Conservation (phyloP, 768 basidiomycete genomes). For the Tremella mesenterica region DNA sequence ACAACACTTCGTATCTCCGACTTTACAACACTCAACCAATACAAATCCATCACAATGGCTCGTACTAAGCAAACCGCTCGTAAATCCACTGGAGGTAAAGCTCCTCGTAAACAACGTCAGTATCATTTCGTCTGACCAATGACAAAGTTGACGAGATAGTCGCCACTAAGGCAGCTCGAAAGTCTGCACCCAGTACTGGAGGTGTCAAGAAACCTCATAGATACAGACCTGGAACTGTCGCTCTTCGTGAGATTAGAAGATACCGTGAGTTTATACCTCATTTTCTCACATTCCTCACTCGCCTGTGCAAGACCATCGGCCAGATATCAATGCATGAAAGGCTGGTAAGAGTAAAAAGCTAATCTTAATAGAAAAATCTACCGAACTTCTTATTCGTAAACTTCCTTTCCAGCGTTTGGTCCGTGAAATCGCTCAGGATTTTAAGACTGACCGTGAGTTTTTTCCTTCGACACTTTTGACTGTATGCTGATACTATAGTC, state of each 20-base stretch:
- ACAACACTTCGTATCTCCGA: conserved; percentile 10
- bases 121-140: conserved; percentile 1
- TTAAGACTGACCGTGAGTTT: conserved; percentile 58
- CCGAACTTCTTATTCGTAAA: conserved; percentile 97
- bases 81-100: conserved; percentile 71
- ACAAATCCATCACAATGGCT: conserved; percentile 40
- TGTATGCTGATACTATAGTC: too few relatives aligned
- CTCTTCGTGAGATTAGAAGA: conserved; percentile 50
- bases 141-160: conserved; percentile 40
- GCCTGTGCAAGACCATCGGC: conserved; percentile 27
- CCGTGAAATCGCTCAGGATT: conserved; percentile 87
- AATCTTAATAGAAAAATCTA: conserved; percentile 50
- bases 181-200: conserved; percentile 48
- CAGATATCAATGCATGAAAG: background rate
- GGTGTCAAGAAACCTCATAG: conserved; percentile 48
- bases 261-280: conserved; percentile 46
- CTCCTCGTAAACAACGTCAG: conserved; percentile 42
- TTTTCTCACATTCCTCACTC: conserved; percentile 45
- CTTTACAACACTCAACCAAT: conserved; percentile 6
- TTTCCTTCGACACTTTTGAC: conserved; percentile 39
- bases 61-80: conserved; percentile 66
- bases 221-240: conserved; percentile 50
- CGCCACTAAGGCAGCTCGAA: conserved; percentile 55
- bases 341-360: too few relatives aligned
- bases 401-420: conserved; percentile 98